These are phyloP conservation scores for Serendipita indica DNA, from an alignment of 768 basidiomycete genomes.

Conservation along the genomic window DNA sequence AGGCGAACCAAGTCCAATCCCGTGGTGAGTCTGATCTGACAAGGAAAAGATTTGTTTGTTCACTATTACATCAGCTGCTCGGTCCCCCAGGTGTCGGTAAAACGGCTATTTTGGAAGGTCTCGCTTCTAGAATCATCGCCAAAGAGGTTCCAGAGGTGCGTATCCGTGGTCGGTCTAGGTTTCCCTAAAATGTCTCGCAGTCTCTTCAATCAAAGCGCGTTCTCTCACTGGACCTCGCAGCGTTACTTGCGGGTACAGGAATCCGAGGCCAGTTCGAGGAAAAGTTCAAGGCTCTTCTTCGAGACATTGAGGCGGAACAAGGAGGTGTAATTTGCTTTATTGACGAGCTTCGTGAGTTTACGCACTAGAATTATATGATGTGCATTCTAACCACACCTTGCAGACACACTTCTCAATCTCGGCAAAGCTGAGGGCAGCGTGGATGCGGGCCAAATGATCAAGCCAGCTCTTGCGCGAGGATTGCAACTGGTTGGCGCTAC, in stretches of 20 bases:
- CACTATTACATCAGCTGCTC: conserved; percentile 38
- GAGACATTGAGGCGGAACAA: conserved; percentile 72
- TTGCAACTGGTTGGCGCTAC: conserved; percentile 83
- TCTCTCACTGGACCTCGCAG: conserved; percentile 68
- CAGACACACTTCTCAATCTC: conserved; percentile 70
- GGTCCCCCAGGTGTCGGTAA: conserved; percentile 87
- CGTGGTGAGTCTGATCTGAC: conserved; percentile 37
- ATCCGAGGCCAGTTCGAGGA: conserved; percentile 89
- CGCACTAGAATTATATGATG: not conserved
- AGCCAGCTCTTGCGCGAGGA: conserved; percentile 76
- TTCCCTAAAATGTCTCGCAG: conserved; percentile 24
- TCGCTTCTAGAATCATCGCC: conserved; percentile 73
- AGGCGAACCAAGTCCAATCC: conserved; percentile 86
- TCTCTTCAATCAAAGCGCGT: conserved; percentile 81
- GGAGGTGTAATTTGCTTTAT: conserved; percentile 71
- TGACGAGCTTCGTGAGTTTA: conserved; percentile 77
- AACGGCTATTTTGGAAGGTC: conserved; percentile 81
- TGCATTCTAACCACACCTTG: not conserved
- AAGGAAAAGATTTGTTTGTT: not conserved
- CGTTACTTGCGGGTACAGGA: conserved; percentile 78
- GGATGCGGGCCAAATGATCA: conserved; percentile 88
- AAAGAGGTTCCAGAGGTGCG: conserved; percentile 82
- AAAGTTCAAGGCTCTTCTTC: conserved; percentile 80
- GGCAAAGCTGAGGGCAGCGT: conserved; percentile 87
- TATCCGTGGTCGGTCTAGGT: not conserved